phyloP scores from a whole-genome alignment of 140 eudicot species.

The Anethum foeniculum region DNA sequence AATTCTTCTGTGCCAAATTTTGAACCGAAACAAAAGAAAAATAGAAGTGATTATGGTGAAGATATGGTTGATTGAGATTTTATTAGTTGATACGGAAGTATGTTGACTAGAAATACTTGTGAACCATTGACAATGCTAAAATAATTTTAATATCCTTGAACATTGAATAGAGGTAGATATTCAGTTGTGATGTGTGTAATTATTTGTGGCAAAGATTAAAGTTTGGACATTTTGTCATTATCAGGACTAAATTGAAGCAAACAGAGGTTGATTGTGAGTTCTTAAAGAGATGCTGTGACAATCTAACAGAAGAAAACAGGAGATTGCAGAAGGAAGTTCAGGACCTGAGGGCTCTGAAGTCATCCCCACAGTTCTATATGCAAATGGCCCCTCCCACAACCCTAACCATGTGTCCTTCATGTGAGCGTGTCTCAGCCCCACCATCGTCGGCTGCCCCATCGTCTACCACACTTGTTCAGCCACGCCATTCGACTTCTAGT shows the following conservation, averaged over 20 bases:
- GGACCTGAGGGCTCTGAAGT: constrained; percentile 56
- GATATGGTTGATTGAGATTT: not conserved
- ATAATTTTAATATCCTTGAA: not conserved
- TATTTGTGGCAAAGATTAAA: not conserved
- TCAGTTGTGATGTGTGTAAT: not conserved
- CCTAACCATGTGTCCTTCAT: constrained; percentile 83
- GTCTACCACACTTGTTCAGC: constrained; percentile 15
- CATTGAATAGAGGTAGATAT: not conserved
- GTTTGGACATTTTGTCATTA: not conserved
- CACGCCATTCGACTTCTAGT: constrained; percentile 23
- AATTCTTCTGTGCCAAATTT: not conserved
- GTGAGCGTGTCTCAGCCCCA: constrained; percentile 77
- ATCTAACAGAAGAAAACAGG: constrained; percentile 66
- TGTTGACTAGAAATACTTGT: not conserved
- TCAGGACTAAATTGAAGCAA: constrained; percentile 73
- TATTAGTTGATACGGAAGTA: too few species aligned
- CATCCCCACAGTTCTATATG: constrained; percentile 83
- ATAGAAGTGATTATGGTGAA: too few species aligned
- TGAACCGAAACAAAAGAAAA: not conserved
- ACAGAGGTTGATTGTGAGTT: constrained; percentile 82
- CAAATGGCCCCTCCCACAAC: constrained; percentile 85
- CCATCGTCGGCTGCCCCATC: constrained; percentile 19
- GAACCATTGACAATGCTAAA: not conserved
- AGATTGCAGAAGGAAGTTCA: constrained; percentile 72
- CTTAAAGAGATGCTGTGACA: constrained; percentile 66